Evolutionary conservation across 164 flowering plant species (phyloP), one percentile per base, ranked within the genome.

Genomic region (Umbellularia californica): DNA sequence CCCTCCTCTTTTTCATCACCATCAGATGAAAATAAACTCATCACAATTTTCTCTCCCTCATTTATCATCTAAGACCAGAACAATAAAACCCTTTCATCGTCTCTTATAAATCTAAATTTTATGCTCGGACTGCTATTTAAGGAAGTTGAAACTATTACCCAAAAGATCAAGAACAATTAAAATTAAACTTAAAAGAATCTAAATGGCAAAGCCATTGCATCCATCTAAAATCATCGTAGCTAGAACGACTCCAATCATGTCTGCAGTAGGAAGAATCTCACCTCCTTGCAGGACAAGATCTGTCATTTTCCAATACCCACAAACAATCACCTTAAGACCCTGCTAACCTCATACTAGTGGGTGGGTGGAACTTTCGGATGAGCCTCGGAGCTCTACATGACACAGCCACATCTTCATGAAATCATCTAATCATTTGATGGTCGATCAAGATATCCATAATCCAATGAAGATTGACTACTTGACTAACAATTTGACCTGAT

Each of bases 261-360:
- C 73, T 75, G 80, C 74, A 95, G 72, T n/a, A 95, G 87, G 86
- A 83, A 60, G 78, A 82, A 86, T 81, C 99, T 89, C 20, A 82
- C 89, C 71, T 95, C 98, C 80, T 90, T 95, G 0, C 94, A 85
- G 35, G 91, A 93, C 85, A 95, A 79, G 15, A 95, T 74, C 81
- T 93, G 97, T 24, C 92, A 95, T 72, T 89, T 93, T 15, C 99
- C 99, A 30, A 93, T 88, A 60, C 93, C 97, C 19, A 93, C 96
- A 76, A 92, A 87, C 28, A 95, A 71, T 71, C 95, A 74, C 1
- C 93, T 90, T 0, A 98, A 93, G 10, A 95, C 90, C 75, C 89
- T 77, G 78, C 96, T 95, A 73, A 95, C 79, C 74, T 95, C 97
- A 66, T 79, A 87, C 72, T 97, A 87, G 62, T 93, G 92, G 50